Base-by-base conservation (phyloP, 345 rosid genomes). In the Angophora floribunda region DNA sequence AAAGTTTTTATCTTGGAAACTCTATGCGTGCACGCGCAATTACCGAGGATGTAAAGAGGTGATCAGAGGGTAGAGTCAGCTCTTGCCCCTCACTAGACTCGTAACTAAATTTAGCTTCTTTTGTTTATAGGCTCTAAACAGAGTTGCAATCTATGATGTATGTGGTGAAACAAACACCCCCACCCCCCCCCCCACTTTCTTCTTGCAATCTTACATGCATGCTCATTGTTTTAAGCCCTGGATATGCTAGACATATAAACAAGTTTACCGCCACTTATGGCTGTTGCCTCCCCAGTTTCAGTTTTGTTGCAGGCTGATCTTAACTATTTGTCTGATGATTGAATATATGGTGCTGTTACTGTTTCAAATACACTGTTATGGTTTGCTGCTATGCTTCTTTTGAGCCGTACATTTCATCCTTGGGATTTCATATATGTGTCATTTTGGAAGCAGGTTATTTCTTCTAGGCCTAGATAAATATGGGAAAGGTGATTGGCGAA, bases 401-500 rank as follows among this genome's bases (percentile, higher is more conserved):
- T 75, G 49, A 41, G 2, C n/a, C 7, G 16, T 47, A 59, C 13
- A 67, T 28, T 30, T 26, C 9, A 45, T 28, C n/a, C 36, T 87
- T 78, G 65, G 44, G 41, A n/a, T 51, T 87, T 59, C 61, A 59
- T 52, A 24, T 52, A n/a, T 26, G 13, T 75, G 26, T 75, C 84
- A 41, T 32, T 44, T 70, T 24, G 67, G 50, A 82, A 86, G 61
- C 87, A 87, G 91, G 91, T 87, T 89, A 41, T 89, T 89, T 85
- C 91, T 89, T 53, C 86, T 89, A 19, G 91, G 89, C 55, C 36
- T 89, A 51, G 89, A 89, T 28, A 89, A 89, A 70, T 89, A 87
- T 36, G 91, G 91, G 59, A 87, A 89, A 44, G 91, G 91, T 2
- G 89, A 89, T 67, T 87, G 91, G 91, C 85, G 91, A 85, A 89